Evolutionary conservation across 1,139 yeast species (phyloP).

Genomic region (Saccharomyces hybrid): DNA sequence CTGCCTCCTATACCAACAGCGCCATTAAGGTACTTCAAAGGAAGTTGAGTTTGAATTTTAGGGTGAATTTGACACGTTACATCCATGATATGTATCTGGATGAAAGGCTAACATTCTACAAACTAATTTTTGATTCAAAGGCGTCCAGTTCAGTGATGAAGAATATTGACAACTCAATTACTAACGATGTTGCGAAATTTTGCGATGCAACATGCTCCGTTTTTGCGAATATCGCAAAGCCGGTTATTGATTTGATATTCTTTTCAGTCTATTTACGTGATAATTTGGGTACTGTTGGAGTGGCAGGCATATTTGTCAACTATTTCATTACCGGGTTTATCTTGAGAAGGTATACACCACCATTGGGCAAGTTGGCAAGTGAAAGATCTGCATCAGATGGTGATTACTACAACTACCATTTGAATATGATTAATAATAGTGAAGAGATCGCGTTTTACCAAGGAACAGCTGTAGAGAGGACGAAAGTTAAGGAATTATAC

Average conservation of each 20-base stretch:
- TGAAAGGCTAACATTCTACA: constrained; percentile 73
- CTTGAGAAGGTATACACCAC: constrained; percentile 69
- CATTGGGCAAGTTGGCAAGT: constrained; percentile 72
- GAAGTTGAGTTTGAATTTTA: constrained; percentile 71
- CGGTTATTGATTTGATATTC: constrained; percentile 79
- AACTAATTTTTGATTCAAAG: constrained; percentile 45
- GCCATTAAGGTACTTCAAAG: constrained; percentile 78
- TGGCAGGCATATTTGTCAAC: constrained; percentile 72
- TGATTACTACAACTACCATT: constrained; percentile 78
- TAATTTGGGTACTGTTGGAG: constrained; percentile 79
- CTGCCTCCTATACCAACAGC: constrained; percentile 89
- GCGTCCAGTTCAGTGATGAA: constrained; percentile 35
- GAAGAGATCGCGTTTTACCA: constrained; percentile 94
- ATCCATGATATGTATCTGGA: constrained; percentile 87
- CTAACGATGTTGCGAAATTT: constrained; percentile 78
- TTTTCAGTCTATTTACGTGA: constrained; percentile 80
- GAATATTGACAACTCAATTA: constrained; percentile 64
- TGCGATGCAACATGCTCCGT: constrained; percentile 77
- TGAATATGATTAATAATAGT: constrained; percentile 77
- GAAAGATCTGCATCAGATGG: constrained; percentile 78
- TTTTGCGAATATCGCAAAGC: constrained; percentile 86
- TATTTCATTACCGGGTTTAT: constrained; percentile 75
- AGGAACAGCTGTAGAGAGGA: constrained; percentile 77
- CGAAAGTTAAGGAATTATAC: constrained; percentile 56
- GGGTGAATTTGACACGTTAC: constrained; percentile 78